Evolutionary conservation across 768 basidiomycete species (phyloP), one percentile per base, ranked within the genome.

Genomic region (Paxillus ammoniavirescens): DNA sequence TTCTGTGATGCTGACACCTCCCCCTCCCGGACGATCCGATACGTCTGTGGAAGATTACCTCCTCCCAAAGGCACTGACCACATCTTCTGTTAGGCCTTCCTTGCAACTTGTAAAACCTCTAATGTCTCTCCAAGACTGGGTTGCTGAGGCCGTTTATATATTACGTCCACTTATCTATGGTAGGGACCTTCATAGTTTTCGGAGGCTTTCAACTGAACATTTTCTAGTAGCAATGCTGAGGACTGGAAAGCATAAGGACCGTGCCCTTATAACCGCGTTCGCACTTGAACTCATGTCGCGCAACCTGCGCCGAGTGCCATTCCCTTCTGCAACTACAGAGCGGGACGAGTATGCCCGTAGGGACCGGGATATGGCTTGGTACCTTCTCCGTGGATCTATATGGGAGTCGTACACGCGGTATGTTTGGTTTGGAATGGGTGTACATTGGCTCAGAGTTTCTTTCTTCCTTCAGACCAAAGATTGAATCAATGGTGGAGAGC

Each of bases 341-440:
- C 79, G 87, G 46, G 71, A 81, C 13, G 93, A 95, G 65, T 90
- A 95, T 61, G 88, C 91, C 13, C 79, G 82, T 50, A 77, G 92
- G 60, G 94, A 97, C 68, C 80, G 84, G 49, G 87, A 91, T 60
- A 78, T 96, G 57, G 64, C 89, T 9, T 91, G 87, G 86, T 93
- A 93, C 65, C 78, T 95, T 42, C 71, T 96, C 56, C 85, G 91
- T 40, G 93, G 93, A 17, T 83, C 88, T 17, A 82, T 95, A 48
- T 97, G 94, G 94, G 74, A 83, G 54, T 75, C 78, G 9, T 92
- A 83, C 72, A 91, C 91, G 37, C 75, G 82, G 91, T 87, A 55
- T 51, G 77, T 45, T 59, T 30, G 36, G 41, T 40, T 52, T 42
- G 45, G 57, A 41, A 38, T 59, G 4, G 12, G 23, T 23, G 10